Evolutionary conservation across 1,284 basidiomycete genomes (phyloP), one percentile per base, ranked within the genome.

Genomic region (Melampsora abietis-canadensis): DNA sequence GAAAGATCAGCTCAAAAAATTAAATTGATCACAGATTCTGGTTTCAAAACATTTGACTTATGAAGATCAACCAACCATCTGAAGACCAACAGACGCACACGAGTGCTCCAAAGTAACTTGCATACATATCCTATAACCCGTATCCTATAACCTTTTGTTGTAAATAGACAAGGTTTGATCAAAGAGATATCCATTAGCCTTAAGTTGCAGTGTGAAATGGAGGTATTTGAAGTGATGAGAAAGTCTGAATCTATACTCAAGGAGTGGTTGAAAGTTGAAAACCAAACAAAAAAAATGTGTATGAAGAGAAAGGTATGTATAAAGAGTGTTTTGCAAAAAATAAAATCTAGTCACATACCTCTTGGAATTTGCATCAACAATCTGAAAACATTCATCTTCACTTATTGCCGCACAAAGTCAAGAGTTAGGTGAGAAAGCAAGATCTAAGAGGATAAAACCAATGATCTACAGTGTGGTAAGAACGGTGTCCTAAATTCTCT

Each of bases 51-150:
- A 17, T 37, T 10, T n/a, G 30, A 81, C 85, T 73, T 81, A 92
- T 92, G 69, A 96, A 83, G 44, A 98, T 89, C 80, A 96, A 94
- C 51, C 92, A 88, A 24, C 92, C 92, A 82, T 98, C 94, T 0
- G 94, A 93, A 10, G 92, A 94, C 94, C 94, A 98, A 0, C 91
- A 88, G 1, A 95, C 87, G 78, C 90, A 93, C 8, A 88, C 92
- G 34, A 98, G 82, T 0, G 91, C 87, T 17, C 93, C 94, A 80
- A 95, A 97, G 82, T 97, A 97, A 8, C 92, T 91, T 2, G 90
- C 88, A 80, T 92, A n/a, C n/a, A n/a, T n/a, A n/a, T n/a, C n/a
- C n/a, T n/a, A n/a, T n/a, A n/a, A n/a, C n/a, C n/a, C n/a, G n/a
- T n/a, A n/a, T n/a, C n/a, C n/a, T 92, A 87, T 31, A 95, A 86